phyloP scores from a whole-genome alignment of 352 stramenopile species.

The Peronospora tabacina region DNA sequence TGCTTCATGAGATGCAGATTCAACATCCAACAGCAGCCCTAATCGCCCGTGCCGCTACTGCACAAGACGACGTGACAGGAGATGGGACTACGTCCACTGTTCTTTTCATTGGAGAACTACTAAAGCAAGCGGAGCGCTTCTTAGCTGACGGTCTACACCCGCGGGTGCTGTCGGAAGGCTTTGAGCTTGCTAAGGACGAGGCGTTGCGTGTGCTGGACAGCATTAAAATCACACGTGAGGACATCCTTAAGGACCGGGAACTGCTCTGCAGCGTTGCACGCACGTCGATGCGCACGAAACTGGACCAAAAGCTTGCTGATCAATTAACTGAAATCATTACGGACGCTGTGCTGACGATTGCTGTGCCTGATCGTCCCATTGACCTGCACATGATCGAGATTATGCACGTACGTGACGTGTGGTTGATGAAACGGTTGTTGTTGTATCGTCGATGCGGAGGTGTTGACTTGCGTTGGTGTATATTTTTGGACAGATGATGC shows the following conservation, averaged over 20 bases:
- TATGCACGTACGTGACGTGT: conserved; percentile 83
- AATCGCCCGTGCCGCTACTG: conserved; percentile 96
- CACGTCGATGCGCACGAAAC: conserved; percentile 97
- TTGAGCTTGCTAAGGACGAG: conserved; percentile 95
- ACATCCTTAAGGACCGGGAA: conserved; percentile 92
- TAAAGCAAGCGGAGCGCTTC: conserved; percentile 97
- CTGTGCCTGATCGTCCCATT: conserved; percentile 72
- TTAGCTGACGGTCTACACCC: conserved; percentile 95
- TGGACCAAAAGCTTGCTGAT: conserved; percentile 90
- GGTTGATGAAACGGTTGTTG: not conserved
- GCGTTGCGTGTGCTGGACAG: conserved; percentile 91
- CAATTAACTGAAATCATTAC: conserved; percentile 95
- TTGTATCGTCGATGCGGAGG: conserved; percentile 2
- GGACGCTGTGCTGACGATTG: conserved; percentile 94
- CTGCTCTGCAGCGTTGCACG: conserved; percentile 90
- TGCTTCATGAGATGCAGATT: conserved; percentile 99
- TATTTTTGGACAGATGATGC: conserved; percentile 85
- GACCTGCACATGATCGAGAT: conserved; percentile 99
- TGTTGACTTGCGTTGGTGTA: not conserved
- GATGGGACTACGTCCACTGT: conserved; percentile 98
- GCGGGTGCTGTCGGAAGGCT: conserved; percentile 95
- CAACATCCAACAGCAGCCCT: conserved; percentile 97
- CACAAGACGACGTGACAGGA: conserved; percentile 92
- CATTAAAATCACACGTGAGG: conserved; percentile 77
- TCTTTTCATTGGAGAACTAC: conserved; percentile 96